A percentile compares a stretch with the other conserved stretches of the same genome.
Evolutionary conservation across 2,329 filamentous ascomycete genomes (phyloP).

Genomic region (Verticillium zaregamsianum): DNA sequence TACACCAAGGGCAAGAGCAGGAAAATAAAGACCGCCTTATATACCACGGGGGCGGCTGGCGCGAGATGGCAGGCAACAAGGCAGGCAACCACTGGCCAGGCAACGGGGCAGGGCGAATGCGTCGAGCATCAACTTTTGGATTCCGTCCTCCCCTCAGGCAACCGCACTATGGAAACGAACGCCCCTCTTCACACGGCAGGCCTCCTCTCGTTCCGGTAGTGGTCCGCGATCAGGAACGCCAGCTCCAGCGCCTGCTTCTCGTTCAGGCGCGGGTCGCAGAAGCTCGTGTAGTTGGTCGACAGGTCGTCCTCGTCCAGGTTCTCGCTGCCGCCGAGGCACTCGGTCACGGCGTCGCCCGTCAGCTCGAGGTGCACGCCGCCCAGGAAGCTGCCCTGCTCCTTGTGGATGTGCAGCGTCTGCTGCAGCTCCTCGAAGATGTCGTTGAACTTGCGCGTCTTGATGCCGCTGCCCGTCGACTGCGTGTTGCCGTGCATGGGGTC

Average conservation of each 20-base stretch:
- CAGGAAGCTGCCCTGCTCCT: conserved; percentile 76
- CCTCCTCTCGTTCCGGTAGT: conserved; percentile 48
- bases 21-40: neutral
- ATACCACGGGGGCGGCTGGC: no score
- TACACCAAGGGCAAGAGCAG: neutral
- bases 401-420: conserved; percentile 80
- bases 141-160: neutral
- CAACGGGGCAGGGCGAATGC: neutral
- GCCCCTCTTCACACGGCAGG: neutral
- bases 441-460: conserved; percentile 90
- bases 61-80: no score
- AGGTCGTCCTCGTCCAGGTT: conserved; percentile 84
- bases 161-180: neutral
- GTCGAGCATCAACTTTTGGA: neutral
- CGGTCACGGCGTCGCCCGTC: conserved; percentile 92
- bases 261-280: conserved; percentile 91
- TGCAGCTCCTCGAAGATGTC: conserved; percentile 86
- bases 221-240: conserved; percentile 87
- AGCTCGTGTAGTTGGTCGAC: conserved; percentile 87
- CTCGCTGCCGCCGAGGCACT: conserved; percentile 88
- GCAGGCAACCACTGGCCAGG: neutral
- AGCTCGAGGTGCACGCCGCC: conserved; percentile 94
- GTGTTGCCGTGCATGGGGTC: conserved; percentile 97
- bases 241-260: conserved; percentile 97
- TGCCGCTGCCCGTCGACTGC: conserved; percentile 63